phyloP scores from a whole-genome alignment of 257 asterid species.

The Solanum appendiculatum region DNA sequence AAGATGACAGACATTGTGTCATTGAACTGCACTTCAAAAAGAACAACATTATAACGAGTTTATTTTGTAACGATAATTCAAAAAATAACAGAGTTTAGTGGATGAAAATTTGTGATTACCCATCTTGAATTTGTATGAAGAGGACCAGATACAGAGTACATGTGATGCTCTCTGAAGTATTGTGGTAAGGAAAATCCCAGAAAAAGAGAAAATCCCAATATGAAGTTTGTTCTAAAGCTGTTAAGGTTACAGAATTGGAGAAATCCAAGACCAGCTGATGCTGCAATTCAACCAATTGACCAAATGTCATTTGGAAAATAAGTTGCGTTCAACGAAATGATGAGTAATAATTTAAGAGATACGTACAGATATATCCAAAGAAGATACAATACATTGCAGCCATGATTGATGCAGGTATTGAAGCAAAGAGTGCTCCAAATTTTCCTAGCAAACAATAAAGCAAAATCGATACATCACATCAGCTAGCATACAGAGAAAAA shows the following conservation, averaged over 20 bases:
- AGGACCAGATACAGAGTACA: constrained; percentile 19
- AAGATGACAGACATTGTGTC: constrained; percentile 28
- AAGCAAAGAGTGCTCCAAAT: constrained; percentile 64
- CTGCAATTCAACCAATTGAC: constrained; percentile 17
- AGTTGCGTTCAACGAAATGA: background rate
- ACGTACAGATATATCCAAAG: constrained; percentile 65
- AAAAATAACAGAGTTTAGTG: background rate
- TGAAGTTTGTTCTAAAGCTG: constrained; percentile 62
- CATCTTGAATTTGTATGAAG: constrained; percentile 42
- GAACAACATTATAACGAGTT: background rate
- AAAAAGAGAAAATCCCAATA: constrained; percentile 59
- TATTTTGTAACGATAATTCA: background rate
- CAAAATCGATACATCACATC: background rate
- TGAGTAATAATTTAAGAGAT: background rate
- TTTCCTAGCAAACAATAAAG: constrained; percentile 37
- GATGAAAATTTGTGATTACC: constrained; percentile 20
- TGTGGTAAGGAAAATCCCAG: constrained; percentile 61
- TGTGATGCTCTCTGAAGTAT: constrained; percentile 39
- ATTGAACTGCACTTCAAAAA: constrained; percentile 29
- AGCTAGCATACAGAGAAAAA: background rate
- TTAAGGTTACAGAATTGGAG: constrained; percentile 80
- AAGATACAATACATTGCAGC: constrained; percentile 70
- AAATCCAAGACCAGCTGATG: constrained; percentile 64
- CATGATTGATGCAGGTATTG: constrained; percentile 63
- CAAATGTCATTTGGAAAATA: background rate